Conservation (phyloP, 805 yeast genomes). For the Tetrapisispora taiwanensis region DNA sequence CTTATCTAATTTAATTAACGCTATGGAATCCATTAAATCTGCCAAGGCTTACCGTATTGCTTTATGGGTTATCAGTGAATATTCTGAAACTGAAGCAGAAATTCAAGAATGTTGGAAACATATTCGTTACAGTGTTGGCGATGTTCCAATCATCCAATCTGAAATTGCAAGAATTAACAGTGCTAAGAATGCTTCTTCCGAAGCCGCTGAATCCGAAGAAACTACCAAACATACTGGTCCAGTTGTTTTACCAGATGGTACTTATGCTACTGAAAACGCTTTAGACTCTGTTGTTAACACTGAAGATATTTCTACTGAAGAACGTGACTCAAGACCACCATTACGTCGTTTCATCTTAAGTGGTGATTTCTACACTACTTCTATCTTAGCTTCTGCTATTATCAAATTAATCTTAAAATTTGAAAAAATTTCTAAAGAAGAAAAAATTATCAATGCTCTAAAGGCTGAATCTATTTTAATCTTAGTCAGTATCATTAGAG, state of each 20-base stretch:
- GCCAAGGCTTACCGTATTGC: constrained; percentile 92
- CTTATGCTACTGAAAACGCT: constrained; percentile 88
- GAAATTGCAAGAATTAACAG: constrained; percentile 42
- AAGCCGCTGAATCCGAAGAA: constrained; percentile 21
- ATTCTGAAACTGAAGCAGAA: constrained; percentile 56
- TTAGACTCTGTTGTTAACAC: constrained; percentile 85
- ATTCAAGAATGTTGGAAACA: constrained; percentile 81
- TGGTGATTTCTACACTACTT: constrained; percentile 86
- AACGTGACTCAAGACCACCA: constrained; percentile 47
- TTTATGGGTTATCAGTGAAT: constrained; percentile 94
- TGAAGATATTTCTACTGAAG: constrained; percentile 52
- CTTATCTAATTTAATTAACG: constrained; percentile 47
- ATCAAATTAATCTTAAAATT: constrained; percentile 80
- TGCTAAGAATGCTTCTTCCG: constrained; percentile 28
- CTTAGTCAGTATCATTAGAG: constrained; percentile 84
- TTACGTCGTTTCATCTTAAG: constrained; percentile 70
- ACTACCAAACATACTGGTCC: constrained; percentile 46
- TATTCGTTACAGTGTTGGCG: constrained; percentile 76
- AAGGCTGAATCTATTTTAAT: constrained; percentile 92
- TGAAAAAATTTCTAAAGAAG: constrained; percentile 43
- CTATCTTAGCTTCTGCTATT: constrained; percentile 78
- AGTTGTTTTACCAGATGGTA: constrained; percentile 93
- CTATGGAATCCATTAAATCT: constrained; percentile 61
- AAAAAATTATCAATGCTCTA: constrained; percentile 63
- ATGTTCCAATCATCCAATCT: constrained; percentile 75